Evolutionary conservation across 495 filamentous ascomycete species (phyloP).

Genomic region (Penicillium maclennaniae): DNA sequence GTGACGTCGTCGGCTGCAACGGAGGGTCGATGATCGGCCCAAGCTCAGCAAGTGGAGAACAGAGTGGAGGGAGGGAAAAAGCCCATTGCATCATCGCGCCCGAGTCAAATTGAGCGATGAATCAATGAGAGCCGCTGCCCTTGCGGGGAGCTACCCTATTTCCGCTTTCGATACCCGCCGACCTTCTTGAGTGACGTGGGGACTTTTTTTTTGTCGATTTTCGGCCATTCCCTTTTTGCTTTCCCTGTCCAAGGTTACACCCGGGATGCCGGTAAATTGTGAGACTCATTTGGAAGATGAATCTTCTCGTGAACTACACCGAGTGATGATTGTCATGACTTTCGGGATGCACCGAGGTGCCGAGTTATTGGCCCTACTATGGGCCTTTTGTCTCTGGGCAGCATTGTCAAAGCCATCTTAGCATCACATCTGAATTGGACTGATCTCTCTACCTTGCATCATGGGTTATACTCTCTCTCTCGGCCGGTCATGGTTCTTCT

Average conservation of each 20-base stretch:
- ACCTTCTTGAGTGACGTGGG: not conserved
- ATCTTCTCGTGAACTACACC: no score
- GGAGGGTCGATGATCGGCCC: conserved; percentile 11
- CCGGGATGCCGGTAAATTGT: not conserved
- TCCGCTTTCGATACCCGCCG: conserved; percentile 1
- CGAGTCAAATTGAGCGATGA: conserved; percentile 10
- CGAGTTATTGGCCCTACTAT: not conserved
- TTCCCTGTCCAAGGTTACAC: not conserved
- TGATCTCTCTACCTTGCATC: not conserved
- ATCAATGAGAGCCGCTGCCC: conserved; percentile 16
- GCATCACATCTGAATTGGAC: not conserved
- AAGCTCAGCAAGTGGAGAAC: not conserved
- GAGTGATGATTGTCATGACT: not conserved
- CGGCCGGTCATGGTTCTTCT: not conserved
- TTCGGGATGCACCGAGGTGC: not conserved
- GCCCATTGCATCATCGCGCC: conserved; percentile 24
- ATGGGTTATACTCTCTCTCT: not conserved
- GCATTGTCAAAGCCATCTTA: not conserved
- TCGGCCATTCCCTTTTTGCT: no score
- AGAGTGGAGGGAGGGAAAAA: not conserved
- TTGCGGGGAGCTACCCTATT: conserved; percentile 1
- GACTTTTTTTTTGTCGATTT: not conserved
- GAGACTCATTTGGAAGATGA: not conserved
- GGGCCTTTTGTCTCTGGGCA: not conserved
- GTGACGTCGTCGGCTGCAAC: conserved; percentile 24